phyloP scores from a whole-genome alignment of 305 asterid species.

The Fraxinus latifolia region DNA sequence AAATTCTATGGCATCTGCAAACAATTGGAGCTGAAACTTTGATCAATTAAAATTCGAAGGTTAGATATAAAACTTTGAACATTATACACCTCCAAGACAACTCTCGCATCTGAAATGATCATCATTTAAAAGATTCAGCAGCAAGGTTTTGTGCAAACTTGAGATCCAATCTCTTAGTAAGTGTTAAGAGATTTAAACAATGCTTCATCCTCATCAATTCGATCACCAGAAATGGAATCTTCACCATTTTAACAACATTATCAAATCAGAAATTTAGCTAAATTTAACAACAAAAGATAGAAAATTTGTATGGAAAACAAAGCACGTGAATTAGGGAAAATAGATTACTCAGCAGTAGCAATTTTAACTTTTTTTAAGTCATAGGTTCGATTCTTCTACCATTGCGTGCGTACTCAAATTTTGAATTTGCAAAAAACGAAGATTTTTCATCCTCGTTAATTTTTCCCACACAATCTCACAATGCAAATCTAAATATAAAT shows the following conservation, averaged over 20 bases:
- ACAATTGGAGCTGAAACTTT: not conserved
- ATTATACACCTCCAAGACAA: not conserved
- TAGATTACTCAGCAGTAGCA: not conserved
- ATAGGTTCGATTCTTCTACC: constrained; percentile 47
- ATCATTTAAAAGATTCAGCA: not conserved
- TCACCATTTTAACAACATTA: not conserved
- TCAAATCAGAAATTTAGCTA: not conserved
- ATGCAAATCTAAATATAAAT: not conserved
- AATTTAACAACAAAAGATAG: not conserved
- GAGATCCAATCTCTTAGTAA: not conserved
- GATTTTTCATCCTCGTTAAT: constrained; percentile 36
- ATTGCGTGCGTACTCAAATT: constrained; percentile 25
- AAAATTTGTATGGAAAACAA: not conserved
- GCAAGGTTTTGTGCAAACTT: not conserved
- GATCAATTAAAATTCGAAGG: not conserved
- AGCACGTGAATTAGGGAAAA: not conserved
- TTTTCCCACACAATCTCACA: constrained; percentile 3
- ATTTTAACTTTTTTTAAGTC: not conserved
- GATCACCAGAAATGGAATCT: not conserved
- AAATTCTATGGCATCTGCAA: not conserved
- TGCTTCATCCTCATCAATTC: not conserved
- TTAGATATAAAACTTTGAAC: not conserved
- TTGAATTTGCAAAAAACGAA: constrained; percentile 39
- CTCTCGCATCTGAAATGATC: not conserved
- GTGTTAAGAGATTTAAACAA: not conserved